These are phyloP conservation scores for Cephalotrichum gorgonifer DNA, from an alignment of 2,329 filamentous ascomycete genomes.

Conservation along the genomic window DNA sequence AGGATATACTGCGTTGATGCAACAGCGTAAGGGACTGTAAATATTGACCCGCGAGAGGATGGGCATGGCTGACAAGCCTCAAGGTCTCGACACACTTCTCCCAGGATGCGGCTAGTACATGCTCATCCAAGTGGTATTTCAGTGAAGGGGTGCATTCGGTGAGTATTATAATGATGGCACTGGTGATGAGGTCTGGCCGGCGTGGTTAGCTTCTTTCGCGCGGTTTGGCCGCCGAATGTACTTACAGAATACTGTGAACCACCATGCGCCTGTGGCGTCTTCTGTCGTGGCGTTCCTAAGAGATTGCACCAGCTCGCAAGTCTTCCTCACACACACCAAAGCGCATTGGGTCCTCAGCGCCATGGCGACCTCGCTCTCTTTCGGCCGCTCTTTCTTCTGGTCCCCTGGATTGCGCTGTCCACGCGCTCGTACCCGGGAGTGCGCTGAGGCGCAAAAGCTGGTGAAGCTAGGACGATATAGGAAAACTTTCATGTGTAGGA, in stretches of 20 bases:
- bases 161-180: slow-evolving; percentile 11
- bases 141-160: slow-evolving; percentile 5
- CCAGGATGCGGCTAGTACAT: slow-evolving; percentile 4
- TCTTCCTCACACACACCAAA: slow-evolving; percentile 17
- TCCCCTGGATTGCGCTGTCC: background rate
- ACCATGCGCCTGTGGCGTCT: slow-evolving; percentile 19
- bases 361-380: slow-evolving; percentile 13
- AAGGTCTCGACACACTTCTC: slow-evolving; percentile 8
- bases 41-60: background rate
- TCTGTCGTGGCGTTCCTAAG: slow-evolving; percentile 18
- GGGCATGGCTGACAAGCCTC: background rate
- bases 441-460: slow-evolving; percentile 17
- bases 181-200: slow-evolving; percentile 9
- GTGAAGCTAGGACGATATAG: slow-evolving; percentile 23
- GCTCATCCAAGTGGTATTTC: background rate
- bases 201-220: background rate
- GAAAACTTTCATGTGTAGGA: slow-evolving; percentile 19
- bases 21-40: background rate
- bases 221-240: background rate
- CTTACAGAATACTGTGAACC: slow-evolving; percentile 28
- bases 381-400: slow-evolving; percentile 6
- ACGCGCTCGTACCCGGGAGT: background rate
- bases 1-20: background rate
- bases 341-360: slow-evolving; percentile 17
- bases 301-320: slow-evolving; percentile 18